Conservation (phyloP, 805 yeast genomes). For the Vanderwaltozyma polyspora region DNA sequence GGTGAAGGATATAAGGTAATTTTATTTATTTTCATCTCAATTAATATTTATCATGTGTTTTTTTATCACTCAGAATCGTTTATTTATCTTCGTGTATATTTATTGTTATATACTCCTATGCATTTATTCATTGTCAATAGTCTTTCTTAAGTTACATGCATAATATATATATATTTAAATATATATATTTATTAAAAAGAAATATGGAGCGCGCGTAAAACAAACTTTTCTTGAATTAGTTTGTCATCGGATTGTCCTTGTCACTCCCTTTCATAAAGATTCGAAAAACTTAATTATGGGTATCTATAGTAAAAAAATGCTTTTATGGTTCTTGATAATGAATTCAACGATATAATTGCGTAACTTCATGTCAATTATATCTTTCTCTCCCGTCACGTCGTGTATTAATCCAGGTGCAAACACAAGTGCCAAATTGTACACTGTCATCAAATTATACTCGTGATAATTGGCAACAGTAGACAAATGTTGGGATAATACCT, state of each 20-base stretch:
- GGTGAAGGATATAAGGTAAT: constrained; percentile 61
- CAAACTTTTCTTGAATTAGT: too few relatives aligned
- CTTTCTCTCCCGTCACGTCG: constrained; percentile 68
- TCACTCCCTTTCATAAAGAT: too few relatives aligned
- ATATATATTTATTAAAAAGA: too few relatives aligned
- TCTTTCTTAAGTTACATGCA: too few relatives aligned
- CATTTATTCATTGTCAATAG: not conserved
- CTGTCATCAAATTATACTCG: constrained; percentile 64
- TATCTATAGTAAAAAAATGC: not conserved
- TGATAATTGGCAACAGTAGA: constrained; percentile 43
- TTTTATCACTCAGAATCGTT: too few relatives aligned
- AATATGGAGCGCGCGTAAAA: too few relatives aligned
- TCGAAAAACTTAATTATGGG: too few relatives aligned
- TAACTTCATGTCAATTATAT: constrained; percentile 72
- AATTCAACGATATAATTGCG: constrained; percentile 72
- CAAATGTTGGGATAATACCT: constrained; percentile 52
- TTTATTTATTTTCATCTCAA: constrained; percentile 16
- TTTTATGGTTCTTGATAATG: constrained; percentile 21
- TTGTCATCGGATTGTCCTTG: not conserved
- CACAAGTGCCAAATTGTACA: constrained; percentile 75
- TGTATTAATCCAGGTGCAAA: constrained; percentile 90
- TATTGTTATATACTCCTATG: not conserved
- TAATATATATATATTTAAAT: too few relatives aligned
- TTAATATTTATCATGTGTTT: too few relatives aligned
- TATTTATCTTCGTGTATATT: not conserved